Evolutionary conservation across 1,284 basidiomycete species (phyloP).

Genomic region (Naganishia sp.): DNA sequence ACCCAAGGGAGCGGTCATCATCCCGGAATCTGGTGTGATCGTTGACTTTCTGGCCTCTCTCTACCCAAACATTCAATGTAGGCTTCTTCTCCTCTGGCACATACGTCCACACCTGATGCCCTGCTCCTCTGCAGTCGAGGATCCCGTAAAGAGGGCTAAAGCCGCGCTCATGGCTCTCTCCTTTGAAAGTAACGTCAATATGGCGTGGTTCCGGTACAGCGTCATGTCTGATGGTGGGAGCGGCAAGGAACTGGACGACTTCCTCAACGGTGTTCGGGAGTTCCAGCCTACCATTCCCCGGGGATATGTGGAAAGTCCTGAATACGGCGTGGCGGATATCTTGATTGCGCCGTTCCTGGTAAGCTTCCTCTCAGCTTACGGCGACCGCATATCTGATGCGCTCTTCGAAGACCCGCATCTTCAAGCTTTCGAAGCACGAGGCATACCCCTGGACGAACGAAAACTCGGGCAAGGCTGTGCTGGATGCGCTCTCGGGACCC

Average conservation of each 20-base stretch:
- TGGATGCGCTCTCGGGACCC: constrained; percentile 16
- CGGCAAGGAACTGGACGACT: constrained; percentile 21
- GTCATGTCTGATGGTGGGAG: constrained; percentile 25
- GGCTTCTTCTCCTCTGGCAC: constrained; percentile 54
- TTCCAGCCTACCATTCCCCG: constrained; percentile 28
- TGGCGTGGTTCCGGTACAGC: constrained; percentile 35
- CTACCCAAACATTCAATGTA: constrained; percentile 49
- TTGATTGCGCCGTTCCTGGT: constrained; percentile 33
- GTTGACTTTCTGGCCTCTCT: constrained; percentile 66
- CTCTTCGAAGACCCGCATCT: constrained; percentile 28
- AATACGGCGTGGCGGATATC: constrained; percentile 32
- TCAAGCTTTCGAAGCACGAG: constrained; percentile 20
- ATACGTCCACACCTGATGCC: not conserved
- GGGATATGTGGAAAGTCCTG: constrained; percentile 7
- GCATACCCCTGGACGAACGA: constrained; percentile 24
- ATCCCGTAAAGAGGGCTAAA: constrained; percentile 61
- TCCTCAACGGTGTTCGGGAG: constrained; percentile 20
- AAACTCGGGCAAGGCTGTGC: constrained; percentile 18
- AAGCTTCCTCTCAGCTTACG: not conserved
- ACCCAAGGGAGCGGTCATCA: constrained; percentile 60
- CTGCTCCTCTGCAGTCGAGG: constrained; percentile 38
- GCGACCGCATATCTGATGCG: not conserved
- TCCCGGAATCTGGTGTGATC: constrained; percentile 61
- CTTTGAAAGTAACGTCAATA: constrained; percentile 58
- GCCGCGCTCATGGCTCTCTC: constrained; percentile 60